These are phyloP conservation scores for Combretum micranthum DNA, from an alignment of 345 rosid genomes.

Conservation along the genomic window DNA sequence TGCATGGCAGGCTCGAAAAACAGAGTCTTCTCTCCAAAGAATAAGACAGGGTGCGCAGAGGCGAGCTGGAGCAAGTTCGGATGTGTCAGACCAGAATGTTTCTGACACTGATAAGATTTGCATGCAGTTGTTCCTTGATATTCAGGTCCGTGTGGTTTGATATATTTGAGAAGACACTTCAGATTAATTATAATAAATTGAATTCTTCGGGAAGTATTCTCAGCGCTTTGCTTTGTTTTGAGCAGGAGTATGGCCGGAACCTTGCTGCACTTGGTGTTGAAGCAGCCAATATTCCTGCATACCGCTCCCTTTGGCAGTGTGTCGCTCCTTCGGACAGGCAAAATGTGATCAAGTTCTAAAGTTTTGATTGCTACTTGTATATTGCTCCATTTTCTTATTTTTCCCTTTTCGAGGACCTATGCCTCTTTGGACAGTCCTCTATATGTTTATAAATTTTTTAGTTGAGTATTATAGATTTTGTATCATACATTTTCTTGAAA, in stretches of 20 bases:
- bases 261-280: constrained; percentile 61
- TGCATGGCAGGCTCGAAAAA: constrained; percentile 62
- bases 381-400: constrained; percentile 1
- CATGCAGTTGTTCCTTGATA: constrained; percentile 91
- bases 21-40: constrained; percentile 84
- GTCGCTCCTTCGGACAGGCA: constrained; percentile 82
- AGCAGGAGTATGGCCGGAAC: constrained; percentile 83
- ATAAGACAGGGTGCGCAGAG: constrained; percentile 84
- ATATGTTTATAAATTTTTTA: no score
- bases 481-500: no score
- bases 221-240: neutral
- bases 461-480: no score
- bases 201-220: neutral
- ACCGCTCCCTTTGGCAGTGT: constrained; percentile 77
- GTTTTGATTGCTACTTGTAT: neutral
- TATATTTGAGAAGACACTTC: neutral
- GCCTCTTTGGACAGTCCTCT: no score
- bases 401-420: neutral
- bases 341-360: constrained; percentile 36
- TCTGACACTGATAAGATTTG: constrained; percentile 88
- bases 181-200: neutral
- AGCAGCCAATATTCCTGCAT: constrained; percentile 59
- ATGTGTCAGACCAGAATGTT: constrained; percentile 63
- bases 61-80: constrained; percentile 86
- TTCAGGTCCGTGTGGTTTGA: constrained; percentile 48